These are phyloP conservation scores for Wickerhamiella kazuoi DNA, from an alignment of 805 yeast species.

Conservation along the genomic window DNA sequence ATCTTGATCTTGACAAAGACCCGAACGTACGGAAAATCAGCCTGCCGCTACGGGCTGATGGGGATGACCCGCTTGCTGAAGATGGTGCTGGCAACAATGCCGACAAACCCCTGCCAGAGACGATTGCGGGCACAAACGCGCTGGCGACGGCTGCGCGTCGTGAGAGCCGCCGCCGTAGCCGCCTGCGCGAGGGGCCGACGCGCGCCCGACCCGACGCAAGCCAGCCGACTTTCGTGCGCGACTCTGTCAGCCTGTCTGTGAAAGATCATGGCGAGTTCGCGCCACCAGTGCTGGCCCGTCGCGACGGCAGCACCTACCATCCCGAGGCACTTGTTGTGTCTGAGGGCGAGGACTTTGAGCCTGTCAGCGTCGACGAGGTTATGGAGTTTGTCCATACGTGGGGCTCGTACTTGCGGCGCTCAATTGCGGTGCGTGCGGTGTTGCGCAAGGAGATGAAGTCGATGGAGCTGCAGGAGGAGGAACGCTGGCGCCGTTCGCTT, in stretches of 20 bases:
- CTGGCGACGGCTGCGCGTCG: no score
- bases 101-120: not conserved
- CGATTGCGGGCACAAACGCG: no score
- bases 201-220: not conserved
- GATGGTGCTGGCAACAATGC: not conserved
- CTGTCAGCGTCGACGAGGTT: constrained; percentile 15
- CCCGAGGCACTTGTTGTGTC: not conserved
- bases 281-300: not conserved
- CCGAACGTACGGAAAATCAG: not conserved
- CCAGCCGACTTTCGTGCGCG: not conserved
- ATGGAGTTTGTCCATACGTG: constrained; percentile 18
- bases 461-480: constrained; percentile 1
- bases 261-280: not conserved
- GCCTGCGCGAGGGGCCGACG: not conserved
- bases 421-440: constrained; percentile 19
- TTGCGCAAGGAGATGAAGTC: constrained; percentile 12
- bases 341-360: not conserved
- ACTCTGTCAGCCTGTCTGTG: not conserved
- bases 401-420: constrained; percentile 18
- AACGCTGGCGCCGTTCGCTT: not conserved
- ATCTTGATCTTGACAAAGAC: not conserved
- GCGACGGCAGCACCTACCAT: not conserved
- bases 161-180: no score
- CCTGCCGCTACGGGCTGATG: not conserved
- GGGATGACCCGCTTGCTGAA: not conserved